Percentiles rank a stretch among this genome's conserved stretches.
Evolutionary conservation across 345 rosid species (phyloP).

Genomic region (Cardamine occulta): DNA sequence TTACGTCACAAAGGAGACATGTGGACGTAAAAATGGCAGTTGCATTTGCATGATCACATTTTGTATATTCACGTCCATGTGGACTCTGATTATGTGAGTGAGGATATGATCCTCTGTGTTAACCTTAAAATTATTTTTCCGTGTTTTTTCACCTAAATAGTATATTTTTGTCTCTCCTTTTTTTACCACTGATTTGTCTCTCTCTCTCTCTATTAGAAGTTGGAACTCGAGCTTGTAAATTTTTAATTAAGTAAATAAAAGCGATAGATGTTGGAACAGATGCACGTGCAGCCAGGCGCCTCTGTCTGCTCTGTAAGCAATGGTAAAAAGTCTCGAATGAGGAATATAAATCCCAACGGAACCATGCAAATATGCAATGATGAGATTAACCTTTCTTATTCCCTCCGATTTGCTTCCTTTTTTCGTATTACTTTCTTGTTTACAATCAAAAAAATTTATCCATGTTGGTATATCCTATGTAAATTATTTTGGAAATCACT

Average conservation of each 20-base stretch:
- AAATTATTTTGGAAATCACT: neutral
- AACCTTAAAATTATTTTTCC: neutral
- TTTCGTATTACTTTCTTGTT: neutral
- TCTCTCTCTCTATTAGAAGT: neutral
- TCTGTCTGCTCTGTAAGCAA: conserved; percentile 16
- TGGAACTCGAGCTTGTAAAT: conserved; percentile 24
- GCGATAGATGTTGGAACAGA: conserved; percentile 15
- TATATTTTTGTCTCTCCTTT: neutral
- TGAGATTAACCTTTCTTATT: conserved; percentile 25
- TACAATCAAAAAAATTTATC: neutral
- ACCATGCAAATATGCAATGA: conserved; percentile 32
- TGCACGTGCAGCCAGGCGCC: conserved; percentile 38
- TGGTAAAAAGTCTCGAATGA: neutral
- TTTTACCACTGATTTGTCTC: conserved; percentile 5
- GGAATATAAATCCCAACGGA: conserved; percentile 31
- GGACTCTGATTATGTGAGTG: neutral
- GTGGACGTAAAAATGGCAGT: conserved; percentile 33
- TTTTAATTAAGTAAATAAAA: neutral
- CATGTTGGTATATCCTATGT: neutral
- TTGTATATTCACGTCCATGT: conserved; percentile 20
- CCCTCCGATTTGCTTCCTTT: conserved; percentile 16
- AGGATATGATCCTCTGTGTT: neutral
- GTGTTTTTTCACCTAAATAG: neutral
- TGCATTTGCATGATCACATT: conserved; percentile 36
- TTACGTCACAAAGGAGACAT: conserved; percentile 33